Evolutionary conservation across 1,284 basidiomycete genomes (phyloP).

Genomic region (Neonothopanus nambi): DNA sequence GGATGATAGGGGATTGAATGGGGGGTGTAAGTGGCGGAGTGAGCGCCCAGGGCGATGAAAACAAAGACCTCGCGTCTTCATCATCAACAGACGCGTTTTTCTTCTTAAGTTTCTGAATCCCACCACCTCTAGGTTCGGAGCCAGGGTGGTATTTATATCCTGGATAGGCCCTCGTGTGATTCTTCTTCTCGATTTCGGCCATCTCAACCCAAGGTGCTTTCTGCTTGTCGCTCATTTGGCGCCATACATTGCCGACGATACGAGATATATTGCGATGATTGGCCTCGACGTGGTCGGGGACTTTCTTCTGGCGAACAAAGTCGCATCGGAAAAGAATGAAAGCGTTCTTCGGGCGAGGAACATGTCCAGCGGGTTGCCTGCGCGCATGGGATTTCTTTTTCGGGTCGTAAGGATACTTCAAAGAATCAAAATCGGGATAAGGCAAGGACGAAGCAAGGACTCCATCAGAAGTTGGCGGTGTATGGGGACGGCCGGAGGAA

Average conservation of each 20-base stretch:
- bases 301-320: constrained; percentile 48
- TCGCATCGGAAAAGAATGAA: constrained; percentile 85
- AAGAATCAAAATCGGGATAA: constrained; percentile 12
- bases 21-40: constrained; percentile 12
- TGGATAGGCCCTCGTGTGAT: constrained; percentile 45
- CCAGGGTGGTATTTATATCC: constrained; percentile 43
- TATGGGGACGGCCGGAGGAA: too few species aligned
- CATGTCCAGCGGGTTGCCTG: constrained; percentile 52
- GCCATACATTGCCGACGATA: constrained; percentile 57
- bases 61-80: neutral
- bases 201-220: constrained; percentile 50
- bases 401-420: neutral
- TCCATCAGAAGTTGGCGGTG: neutral
- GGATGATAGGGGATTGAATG: neutral
- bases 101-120: constrained; percentile 13
- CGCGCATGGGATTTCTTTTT: constrained; percentile 45
- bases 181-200: constrained; percentile 50
- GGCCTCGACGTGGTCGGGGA: constrained; percentile 43
- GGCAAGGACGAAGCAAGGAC: constrained; percentile 8
- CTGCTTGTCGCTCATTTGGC: constrained; percentile 42
- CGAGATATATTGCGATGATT: constrained; percentile 61
- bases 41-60: constrained; percentile 8
- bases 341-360: constrained; percentile 82
- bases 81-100: neutral
- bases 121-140: neutral